Evolutionary conservation across 805 yeast genomes (phyloP).

Genomic region (Kodamaea laetipori): DNA sequence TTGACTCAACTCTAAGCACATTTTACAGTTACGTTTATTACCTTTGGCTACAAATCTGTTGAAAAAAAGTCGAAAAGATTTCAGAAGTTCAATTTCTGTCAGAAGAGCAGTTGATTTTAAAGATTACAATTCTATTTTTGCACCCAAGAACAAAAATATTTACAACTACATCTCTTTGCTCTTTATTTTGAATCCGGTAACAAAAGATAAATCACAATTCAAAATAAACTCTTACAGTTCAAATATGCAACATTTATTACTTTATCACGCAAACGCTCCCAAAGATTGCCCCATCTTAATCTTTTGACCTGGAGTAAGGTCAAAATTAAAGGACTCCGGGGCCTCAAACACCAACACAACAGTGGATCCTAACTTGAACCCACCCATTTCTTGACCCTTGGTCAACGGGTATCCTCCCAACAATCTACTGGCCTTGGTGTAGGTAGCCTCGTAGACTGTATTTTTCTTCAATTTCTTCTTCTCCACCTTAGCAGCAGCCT

Average conservation of each 20-base stretch:
- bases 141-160: no score
- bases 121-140: no score
- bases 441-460: conserved; percentile 93
- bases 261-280: conserved; percentile 48
- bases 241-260: neutral
- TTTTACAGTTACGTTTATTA: no score
- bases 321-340: conserved; percentile 75
- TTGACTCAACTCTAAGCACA: no score
- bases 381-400: conserved; percentile 96
- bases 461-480: conserved; percentile 57
- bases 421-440: conserved; percentile 70
- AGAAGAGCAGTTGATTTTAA: no score
- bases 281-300: conserved; percentile 84
- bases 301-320: conserved; percentile 67
- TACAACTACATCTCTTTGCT: no score
- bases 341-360: conserved; percentile 98
- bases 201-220: no score
- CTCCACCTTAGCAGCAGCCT: conserved; percentile 17
- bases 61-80: no score
- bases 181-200: no score
- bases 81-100: no score
- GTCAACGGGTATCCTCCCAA: conserved; percentile 85
- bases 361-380: conserved; percentile 93
- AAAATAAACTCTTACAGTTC: no score
- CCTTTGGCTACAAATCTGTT: no score